Evolutionary conservation across 345 rosid species (phyloP).

Genomic region (Heritiera fomes): DNA sequence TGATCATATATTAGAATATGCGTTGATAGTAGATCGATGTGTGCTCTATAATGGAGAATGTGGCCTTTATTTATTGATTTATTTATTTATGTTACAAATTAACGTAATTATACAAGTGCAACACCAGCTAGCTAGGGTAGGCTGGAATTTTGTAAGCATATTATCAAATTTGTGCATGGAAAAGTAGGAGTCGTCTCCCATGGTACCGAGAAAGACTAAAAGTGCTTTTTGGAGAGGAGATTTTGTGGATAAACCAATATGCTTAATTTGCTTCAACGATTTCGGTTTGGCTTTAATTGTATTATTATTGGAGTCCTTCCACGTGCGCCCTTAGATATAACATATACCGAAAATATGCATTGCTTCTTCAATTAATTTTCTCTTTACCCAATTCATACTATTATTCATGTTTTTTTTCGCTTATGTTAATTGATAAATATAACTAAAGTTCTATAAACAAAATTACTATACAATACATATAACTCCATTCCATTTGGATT

Average conservation of each 20-base stretch:
- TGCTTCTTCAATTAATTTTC: too few relatives aligned
- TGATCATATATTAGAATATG: background rate
- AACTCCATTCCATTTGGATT: background rate
- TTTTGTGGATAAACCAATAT: background rate
- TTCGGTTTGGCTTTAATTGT: background rate
- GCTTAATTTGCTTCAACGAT: background rate
- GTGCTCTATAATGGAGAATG: slow-evolving; percentile 5
- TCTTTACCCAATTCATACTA: too few relatives aligned
- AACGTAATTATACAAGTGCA: background rate
- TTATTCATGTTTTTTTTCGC: too few relatives aligned
- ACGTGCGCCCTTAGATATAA: too few relatives aligned
- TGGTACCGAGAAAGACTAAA: background rate
- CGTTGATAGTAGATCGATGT: background rate
- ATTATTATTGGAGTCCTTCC: background rate
- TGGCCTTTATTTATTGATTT: background rate
- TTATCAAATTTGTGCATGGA: background rate
- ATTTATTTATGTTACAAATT: too few relatives aligned
- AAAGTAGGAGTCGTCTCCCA: background rate
- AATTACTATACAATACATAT: background rate
- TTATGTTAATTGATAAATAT: too few relatives aligned
- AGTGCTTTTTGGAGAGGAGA: background rate
- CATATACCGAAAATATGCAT: too few relatives aligned
- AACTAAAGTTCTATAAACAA: too few relatives aligned
- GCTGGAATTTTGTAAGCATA: background rate
- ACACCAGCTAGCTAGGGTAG: background rate